Conservation (phyloP, 2,329 filamentous ascomycete genomes). For the Gremmenia infestans region DNA sequence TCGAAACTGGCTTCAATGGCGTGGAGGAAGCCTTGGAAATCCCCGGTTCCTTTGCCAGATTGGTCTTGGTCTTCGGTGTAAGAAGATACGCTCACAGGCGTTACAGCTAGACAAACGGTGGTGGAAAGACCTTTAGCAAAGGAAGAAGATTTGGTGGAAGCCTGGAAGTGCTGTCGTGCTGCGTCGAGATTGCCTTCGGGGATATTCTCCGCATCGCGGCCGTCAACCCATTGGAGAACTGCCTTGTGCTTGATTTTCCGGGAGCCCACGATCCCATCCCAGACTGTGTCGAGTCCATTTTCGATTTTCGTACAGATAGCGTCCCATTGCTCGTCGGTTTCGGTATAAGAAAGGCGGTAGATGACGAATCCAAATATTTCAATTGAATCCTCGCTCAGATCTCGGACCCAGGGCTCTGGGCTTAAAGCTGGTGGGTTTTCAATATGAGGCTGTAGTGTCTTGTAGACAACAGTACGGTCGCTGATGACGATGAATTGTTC, state of each 20-base stretch:
- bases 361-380: conserved; percentile 19
- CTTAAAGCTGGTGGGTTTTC: conserved; percentile 6
- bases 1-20: not conserved
- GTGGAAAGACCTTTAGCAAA: conserved; percentile 8
- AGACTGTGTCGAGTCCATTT: conserved; percentile 12
- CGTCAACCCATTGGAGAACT: conserved; percentile 20
- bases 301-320: conserved; percentile 6
- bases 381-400: conserved; percentile 3
- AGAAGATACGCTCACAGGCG: conserved; percentile 8
- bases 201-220: conserved; percentile 12
- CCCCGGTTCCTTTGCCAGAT: not conserved
- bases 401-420: conserved; percentile 16
- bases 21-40: conserved; percentile 2
- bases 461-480: conserved; percentile 18
- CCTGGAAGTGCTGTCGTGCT: conserved; percentile 20
- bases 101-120: conserved; percentile 16
- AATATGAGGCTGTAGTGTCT: conserved; percentile 13
- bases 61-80: conserved; percentile 1
- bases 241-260: conserved; percentile 15
- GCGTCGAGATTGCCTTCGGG: conserved; percentile 18
- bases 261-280: conserved; percentile 12
- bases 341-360: conserved; percentile 16
- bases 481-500: conserved; percentile 11
- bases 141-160: not conserved
- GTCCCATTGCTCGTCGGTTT: conserved; percentile 17